Evolutionary conservation across 345 rosid species (phyloP).

Genomic region (Anastatica hierochuntica): DNA sequence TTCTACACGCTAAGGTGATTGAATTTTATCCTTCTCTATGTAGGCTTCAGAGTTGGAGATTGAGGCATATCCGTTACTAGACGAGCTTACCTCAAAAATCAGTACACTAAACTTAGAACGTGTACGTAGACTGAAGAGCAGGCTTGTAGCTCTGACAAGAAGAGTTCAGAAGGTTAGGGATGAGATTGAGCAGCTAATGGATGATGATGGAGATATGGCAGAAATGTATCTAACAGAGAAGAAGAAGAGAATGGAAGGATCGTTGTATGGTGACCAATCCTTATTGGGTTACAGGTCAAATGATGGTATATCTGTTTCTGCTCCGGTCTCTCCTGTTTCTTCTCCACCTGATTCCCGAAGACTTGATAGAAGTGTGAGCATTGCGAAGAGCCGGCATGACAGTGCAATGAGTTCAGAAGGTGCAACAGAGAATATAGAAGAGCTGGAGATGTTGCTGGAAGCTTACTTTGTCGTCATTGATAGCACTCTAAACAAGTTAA

Average conservation of each 20-base stretch:
- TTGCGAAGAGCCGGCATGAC: slow-evolving; percentile 86
- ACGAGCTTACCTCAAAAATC: no score
- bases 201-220: slow-evolving; percentile 99
- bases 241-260: slow-evolving; percentile 75
- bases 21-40: slow-evolving; percentile 17
- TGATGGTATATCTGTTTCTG: slow-evolving; percentile 74
- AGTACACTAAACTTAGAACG: slow-evolving; percentile 95
- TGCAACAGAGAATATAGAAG: slow-evolving; percentile 66
- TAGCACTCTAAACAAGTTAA: slow-evolving; percentile 88
- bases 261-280: slow-evolving; percentile 73
- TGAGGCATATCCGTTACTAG: slow-evolving; percentile 94
- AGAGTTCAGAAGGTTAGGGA: slow-evolving; percentile 98
- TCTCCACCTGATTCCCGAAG: slow-evolving; percentile 73
- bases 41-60: slow-evolving; percentile 98
- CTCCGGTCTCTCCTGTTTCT: slow-evolving; percentile 90
- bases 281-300: slow-evolving; percentile 56
- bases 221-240: slow-evolving; percentile 98
- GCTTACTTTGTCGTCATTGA: slow-evolving; percentile 97
- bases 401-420: slow-evolving; percentile 82
- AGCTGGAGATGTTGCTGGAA: slow-evolving; percentile 97
- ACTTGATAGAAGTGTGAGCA: slow-evolving; percentile 81
- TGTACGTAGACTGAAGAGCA: slow-evolving; percentile 86
- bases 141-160: slow-evolving; percentile 86
- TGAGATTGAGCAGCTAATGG: slow-evolving; percentile 99
- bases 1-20: slow-evolving; percentile 3